These are phyloP conservation scores for Yamadazyma dendronema DNA, from an alignment of 1,139 yeast species.

Conservation along the genomic window DNA sequence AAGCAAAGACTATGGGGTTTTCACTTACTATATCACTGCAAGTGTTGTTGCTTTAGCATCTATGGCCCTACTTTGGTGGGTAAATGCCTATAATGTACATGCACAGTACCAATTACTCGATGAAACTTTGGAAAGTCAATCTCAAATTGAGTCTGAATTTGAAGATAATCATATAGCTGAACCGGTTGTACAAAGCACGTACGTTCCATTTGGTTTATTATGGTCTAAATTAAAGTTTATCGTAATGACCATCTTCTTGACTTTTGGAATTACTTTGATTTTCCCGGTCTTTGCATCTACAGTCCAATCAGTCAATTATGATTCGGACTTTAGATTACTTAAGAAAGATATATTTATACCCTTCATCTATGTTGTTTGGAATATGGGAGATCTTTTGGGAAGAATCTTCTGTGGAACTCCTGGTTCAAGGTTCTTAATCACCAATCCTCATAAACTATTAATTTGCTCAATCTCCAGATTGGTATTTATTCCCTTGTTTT, in stretches of 20 bases:
- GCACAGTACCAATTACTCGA: slow-evolving; percentile 20
- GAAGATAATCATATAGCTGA: not conserved
- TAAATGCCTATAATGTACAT: slow-evolving; percentile 24
- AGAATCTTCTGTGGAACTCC: slow-evolving; percentile 64
- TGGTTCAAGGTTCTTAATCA: slow-evolving; percentile 35
- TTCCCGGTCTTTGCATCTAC: slow-evolving; percentile 90
- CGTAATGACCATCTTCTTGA: slow-evolving; percentile 67
- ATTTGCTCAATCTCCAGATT: slow-evolving; percentile 54
- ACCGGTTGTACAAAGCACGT: slow-evolving; percentile 13
- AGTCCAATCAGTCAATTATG: slow-evolving; percentile 50
- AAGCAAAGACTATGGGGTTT: slow-evolving; percentile 49
- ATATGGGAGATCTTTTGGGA: slow-evolving; percentile 81
- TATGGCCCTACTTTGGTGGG: slow-evolving; percentile 35
- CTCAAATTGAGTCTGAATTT: not conserved
- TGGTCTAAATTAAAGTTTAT: slow-evolving; percentile 61
- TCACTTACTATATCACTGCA: slow-evolving; percentile 70
- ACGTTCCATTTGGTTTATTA: slow-evolving; percentile 49
- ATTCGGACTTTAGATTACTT: slow-evolving; percentile 31
- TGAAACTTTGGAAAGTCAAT: slow-evolving; percentile 13
- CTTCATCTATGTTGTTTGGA: slow-evolving; percentile 77
- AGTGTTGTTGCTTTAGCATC: slow-evolving; percentile 57
- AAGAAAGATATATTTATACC: slow-evolving; percentile 64
- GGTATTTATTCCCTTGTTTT: slow-evolving; percentile 59
- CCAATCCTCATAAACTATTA: slow-evolving; percentile 41
- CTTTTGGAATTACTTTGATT: slow-evolving; percentile 72